Conservation (phyloP, 2,329 filamentous ascomycete genomes). For the Sordariomycetes sp. region DNA sequence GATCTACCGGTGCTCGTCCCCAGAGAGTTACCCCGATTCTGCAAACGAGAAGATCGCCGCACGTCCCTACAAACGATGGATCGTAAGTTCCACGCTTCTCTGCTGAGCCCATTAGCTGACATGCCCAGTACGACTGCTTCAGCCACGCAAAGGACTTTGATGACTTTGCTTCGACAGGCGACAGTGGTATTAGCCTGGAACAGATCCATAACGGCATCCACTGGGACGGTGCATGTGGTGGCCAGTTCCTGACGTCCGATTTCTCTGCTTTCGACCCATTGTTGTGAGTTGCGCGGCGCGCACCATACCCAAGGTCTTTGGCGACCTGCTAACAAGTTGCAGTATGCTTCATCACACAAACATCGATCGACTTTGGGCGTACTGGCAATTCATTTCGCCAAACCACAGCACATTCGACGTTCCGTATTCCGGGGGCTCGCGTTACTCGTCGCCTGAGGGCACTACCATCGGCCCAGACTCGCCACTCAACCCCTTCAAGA, state of each 20-base stretch:
- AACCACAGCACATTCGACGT: constrained; percentile 20
- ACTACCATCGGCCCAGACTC: constrained; percentile 31
- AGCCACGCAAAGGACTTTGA: constrained; percentile 23
- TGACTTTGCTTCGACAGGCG: constrained; percentile 23
- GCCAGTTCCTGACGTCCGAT: constrained; percentile 28
- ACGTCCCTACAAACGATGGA: constrained; percentile 26
- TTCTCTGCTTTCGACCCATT: constrained; percentile 35
- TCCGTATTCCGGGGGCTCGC: constrained; percentile 21
- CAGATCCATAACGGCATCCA: constrained; percentile 32
- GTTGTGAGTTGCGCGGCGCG: constrained; percentile 31
- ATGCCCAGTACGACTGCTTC: constrained; percentile 30
- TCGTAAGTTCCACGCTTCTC: constrained; percentile 22
- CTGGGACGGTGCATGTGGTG: constrained; percentile 28
- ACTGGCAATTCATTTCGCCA: constrained; percentile 36
- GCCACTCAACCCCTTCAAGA: constrained; percentile 41
- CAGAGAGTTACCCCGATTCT: constrained; percentile 25
- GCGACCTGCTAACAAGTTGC: neutral
- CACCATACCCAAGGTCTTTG: too few species aligned
- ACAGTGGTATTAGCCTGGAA: constrained; percentile 29
- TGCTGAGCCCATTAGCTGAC: constrained; percentile 5
- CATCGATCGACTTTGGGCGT: constrained; percentile 55
- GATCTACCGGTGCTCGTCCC: constrained; percentile 29
- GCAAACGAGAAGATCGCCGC: constrained; percentile 24
- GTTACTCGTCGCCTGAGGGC: constrained; percentile 30
- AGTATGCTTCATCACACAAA: constrained; percentile 44